A percentile compares a stretch with the other conserved stretches of the same genome.
Evolutionary conservation across 2,329 filamentous ascomycete species (phyloP).

Genomic region (Penicillium oxalicum): DNA sequence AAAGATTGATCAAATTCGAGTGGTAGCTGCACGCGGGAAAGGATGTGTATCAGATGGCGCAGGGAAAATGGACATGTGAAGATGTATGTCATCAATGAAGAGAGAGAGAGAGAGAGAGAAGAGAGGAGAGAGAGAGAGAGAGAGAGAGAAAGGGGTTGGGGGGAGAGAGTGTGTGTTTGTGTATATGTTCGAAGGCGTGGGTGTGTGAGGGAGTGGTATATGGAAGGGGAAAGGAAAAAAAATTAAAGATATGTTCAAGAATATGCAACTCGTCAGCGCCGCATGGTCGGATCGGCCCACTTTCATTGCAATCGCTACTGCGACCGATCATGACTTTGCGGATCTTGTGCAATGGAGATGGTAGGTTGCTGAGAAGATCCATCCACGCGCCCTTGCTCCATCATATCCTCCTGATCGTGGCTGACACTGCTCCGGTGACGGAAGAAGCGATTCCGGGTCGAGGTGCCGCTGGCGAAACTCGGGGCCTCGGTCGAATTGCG

Average conservation of each 20-base stretch:
- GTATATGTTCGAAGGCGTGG: too few species aligned
- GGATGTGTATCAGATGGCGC: too few species aligned
- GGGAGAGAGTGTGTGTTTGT: not conserved
- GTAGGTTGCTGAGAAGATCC: constrained; percentile 1
- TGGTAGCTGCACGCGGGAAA: too few species aligned
- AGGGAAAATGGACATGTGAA: too few species aligned
- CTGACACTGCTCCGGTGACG: constrained; percentile 38
- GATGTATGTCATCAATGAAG: too few species aligned
- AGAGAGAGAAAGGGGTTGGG: not conserved
- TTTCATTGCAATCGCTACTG: not conserved
- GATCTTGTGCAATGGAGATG: not conserved
- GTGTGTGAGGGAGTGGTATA: too few species aligned
- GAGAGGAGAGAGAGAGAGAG: not conserved
- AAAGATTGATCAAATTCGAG: too few species aligned
- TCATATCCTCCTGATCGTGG: constrained; percentile 36
- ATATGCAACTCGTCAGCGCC: not conserved
- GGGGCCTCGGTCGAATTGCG: constrained; percentile 28
- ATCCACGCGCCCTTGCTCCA: constrained; percentile 45
- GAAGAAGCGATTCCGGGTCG: constrained; percentile 59
- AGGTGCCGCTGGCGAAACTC: constrained; percentile 28
- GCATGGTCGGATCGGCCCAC: too few species aligned
- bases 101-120: not conserved
- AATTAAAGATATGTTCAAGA: not conserved
- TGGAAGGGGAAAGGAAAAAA: too few species aligned
- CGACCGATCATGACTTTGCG: not conserved